Percentiles rank a stretch among this genome's conserved stretches.
phyloP scores from a whole-genome alignment of 2,329 filamentous ascomycete species.

The Ophiocordyceps camponoti-floridani region DNA sequence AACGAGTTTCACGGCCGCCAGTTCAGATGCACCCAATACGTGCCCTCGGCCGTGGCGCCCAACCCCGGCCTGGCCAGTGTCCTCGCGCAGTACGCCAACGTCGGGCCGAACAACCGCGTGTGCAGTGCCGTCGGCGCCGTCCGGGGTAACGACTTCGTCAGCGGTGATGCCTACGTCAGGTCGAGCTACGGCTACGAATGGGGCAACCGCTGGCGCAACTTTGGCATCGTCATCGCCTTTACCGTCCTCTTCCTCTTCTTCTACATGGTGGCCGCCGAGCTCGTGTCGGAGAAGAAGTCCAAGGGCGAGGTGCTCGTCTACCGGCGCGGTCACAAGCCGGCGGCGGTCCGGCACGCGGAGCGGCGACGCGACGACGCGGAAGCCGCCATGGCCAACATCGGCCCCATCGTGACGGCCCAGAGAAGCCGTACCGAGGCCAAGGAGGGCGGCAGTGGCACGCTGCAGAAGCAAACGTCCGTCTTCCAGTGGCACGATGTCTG shows the following conservation, averaged over 20 bases:
- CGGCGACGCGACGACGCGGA: conserved; percentile 45
- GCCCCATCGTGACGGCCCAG: conserved; percentile 27
- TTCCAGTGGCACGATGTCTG: conserved; percentile 79
- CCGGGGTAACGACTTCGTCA: conserved; percentile 30
- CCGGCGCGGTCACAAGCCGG: conserved; percentile 47
- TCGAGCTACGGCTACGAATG: conserved; percentile 37
- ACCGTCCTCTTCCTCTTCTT: conserved; percentile 39
- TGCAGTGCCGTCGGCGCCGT: conserved; percentile 43
- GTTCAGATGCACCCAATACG: conserved; percentile 32
- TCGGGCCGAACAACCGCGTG: conserved; percentile 24
- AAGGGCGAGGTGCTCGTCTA: conserved; percentile 66
- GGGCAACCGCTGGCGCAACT: conserved; percentile 49
- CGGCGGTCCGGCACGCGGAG: conserved; percentile 36
- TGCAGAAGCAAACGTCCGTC: conserved; percentile 47
- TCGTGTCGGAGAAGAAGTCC: conserved; percentile 47
- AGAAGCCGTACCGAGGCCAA: conserved; percentile 18
- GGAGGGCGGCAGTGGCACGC: conserved; percentile 20
- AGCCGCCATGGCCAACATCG: conserved; percentile 29
- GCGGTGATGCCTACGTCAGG: conserved; percentile 39
- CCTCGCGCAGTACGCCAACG: conserved; percentile 6
- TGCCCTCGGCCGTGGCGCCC: conserved; percentile 17
- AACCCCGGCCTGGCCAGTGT: background rate
- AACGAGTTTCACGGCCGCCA: conserved; percentile 60
- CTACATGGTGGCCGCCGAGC: conserved; percentile 49
- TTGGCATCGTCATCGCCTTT: conserved; percentile 51